Conservation (phyloP, 2,329 filamentous ascomycete genomes). For the Pseudogymnoascus pannorum region DNA sequence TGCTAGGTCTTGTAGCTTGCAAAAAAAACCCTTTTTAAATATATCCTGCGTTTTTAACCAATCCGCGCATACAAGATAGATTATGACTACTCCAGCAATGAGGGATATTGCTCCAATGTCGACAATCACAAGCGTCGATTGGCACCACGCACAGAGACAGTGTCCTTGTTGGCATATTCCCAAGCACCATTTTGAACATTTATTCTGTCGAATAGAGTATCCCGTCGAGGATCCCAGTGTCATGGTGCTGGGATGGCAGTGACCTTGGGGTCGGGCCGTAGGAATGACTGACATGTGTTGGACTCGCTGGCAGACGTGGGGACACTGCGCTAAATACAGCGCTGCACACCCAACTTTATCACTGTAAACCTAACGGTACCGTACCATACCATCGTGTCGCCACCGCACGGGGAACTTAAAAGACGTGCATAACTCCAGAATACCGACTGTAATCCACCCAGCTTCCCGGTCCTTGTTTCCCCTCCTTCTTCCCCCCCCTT, state of each 20-base stretch:
- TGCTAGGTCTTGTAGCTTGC: constrained; percentile 1
- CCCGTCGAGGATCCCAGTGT: background rate
- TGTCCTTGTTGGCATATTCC: background rate
- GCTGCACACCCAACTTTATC: background rate
- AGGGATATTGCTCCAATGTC: background rate
- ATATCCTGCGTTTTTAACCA: constrained; percentile 1
- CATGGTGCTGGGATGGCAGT: background rate
- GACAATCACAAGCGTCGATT: background rate
- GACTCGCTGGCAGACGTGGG: background rate
- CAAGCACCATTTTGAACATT: background rate
- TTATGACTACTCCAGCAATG: background rate
- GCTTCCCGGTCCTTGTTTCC: background rate
- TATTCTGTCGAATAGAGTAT: background rate
- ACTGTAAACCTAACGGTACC: background rate
- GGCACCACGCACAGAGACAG: background rate
- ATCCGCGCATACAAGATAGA: background rate
- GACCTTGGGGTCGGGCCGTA: background rate
- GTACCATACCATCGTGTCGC: background rate
- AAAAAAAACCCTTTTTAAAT: background rate
- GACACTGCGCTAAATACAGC: background rate
- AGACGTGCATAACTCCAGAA: background rate
- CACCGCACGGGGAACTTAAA: background rate
- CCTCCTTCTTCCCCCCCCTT: background rate
- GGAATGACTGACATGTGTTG: background rate
- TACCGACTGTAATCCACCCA: background rate